Conservation (phyloP, 352 stramenopile genomes). For the Phytophthora crassamura region DNA sequence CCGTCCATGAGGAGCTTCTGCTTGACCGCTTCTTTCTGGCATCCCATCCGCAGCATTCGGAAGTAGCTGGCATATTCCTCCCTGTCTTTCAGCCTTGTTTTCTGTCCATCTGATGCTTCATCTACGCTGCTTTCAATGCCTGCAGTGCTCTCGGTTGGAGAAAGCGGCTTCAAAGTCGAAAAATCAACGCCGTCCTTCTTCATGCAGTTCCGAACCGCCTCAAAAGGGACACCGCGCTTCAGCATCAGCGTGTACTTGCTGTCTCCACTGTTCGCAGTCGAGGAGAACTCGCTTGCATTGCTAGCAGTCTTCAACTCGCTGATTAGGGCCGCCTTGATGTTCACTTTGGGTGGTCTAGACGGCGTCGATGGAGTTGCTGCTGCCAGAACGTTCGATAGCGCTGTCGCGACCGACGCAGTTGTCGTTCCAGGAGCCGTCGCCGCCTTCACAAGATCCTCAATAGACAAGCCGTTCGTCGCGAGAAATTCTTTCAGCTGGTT, state of each 20-base stretch:
- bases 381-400: constrained; percentile 19
- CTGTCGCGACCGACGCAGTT: constrained; percentile 24
- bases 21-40: constrained; percentile 88
- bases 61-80: constrained; percentile 91
- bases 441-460: constrained; percentile 76
- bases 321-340: constrained; percentile 24
- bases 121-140: neutral
- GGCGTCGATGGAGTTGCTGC: constrained; percentile 3
- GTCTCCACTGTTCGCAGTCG: constrained; percentile 7
- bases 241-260: constrained; percentile 75
- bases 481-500: constrained; percentile 73
- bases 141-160: neutral
- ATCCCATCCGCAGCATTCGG: constrained; percentile 94
- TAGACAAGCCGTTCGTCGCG: constrained; percentile 60
- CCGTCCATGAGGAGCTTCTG: constrained; percentile 94
- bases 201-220: constrained; percentile 81
- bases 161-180: constrained; percentile 35
- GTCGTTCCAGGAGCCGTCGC: constrained; percentile 56
- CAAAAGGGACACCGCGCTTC: constrained; percentile 70
- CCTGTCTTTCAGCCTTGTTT: constrained; percentile 62
- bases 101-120: neutral
- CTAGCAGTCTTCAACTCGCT: constrained; percentile 24
- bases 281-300: constrained; percentile 6
- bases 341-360: constrained; percentile 13
- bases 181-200: constrained; percentile 64